phyloP scores from a whole-genome alignment of 2,329 filamentous ascomycete species.

The Cercospora sp. region DNA sequence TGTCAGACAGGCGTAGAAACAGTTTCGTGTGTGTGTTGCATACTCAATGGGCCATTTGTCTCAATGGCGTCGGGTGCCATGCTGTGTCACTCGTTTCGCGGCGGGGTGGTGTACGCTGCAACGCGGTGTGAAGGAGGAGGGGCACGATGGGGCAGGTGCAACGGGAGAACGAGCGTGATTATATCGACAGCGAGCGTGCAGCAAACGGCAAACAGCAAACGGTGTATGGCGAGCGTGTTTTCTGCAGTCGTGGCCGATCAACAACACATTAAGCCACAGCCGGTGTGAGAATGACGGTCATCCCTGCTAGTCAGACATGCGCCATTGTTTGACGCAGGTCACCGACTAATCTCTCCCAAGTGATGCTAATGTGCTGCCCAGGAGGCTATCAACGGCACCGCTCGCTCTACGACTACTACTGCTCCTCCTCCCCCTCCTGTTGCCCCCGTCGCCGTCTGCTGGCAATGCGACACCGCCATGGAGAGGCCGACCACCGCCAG shows the following conservation, averaged over 20 bases:
- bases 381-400: neutral
- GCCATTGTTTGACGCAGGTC: neutral
- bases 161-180: neutral
- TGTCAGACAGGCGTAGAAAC: neutral
- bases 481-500: slow-evolving; percentile 15
- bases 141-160: neutral
- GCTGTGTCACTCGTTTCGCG: neutral
- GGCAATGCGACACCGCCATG: slow-evolving; percentile 15
- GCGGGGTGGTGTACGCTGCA: neutral
- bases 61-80: slow-evolving; percentile 42
- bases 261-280: neutral
- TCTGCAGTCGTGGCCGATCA: neutral
- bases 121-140: neutral
- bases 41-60: slow-evolving; percentile 44
- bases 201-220: neutral
- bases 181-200: neutral
- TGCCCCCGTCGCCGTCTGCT: neutral
- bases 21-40: slow-evolving; percentile 7
- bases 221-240: neutral
- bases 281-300: neutral
- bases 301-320: neutral
- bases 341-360: neutral
- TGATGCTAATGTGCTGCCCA: neutral
- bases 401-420: neutral
- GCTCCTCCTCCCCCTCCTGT: neutral